These are phyloP conservation scores for Rhynchosporium secalis DNA, from an alignment of 2,329 filamentous ascomycete species.

Conservation along the genomic window DNA sequence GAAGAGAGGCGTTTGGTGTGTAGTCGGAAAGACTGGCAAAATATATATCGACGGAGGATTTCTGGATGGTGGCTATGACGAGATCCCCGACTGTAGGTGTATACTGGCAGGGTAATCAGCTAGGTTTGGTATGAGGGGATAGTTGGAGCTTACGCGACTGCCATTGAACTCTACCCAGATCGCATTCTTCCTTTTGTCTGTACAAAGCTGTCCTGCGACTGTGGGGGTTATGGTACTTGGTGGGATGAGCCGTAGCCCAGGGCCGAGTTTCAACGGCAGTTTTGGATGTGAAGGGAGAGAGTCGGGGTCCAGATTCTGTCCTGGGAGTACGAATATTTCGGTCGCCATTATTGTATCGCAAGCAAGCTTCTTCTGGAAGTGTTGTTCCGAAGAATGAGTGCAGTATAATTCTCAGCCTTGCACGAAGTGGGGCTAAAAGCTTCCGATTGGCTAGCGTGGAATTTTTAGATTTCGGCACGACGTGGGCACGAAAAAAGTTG, in stretches of 20 bases:
- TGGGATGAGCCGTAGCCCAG: constrained; percentile 79
- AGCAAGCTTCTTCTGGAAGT: not conserved
- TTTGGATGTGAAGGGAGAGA: constrained; percentile 68
- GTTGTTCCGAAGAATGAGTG: constrained; percentile 16
- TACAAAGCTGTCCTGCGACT: constrained; percentile 65
- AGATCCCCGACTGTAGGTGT: constrained; percentile 78
- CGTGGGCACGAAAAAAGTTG: constrained; percentile 32
- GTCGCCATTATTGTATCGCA: constrained; percentile 37
- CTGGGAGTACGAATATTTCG: constrained; percentile 72
- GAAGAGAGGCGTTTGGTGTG: constrained; percentile 67
- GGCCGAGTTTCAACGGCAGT: constrained; percentile 75
- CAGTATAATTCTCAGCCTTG: constrained; percentile 37
- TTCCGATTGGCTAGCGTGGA: constrained; percentile 34
- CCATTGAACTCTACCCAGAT: constrained; percentile 73
- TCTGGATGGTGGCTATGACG: constrained; percentile 82
- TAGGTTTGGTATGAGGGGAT: constrained; percentile 1
- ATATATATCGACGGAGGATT: constrained; percentile 74
- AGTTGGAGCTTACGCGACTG: constrained; percentile 58
- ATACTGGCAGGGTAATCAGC: constrained; percentile 58
- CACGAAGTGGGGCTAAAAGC: constrained; percentile 25
- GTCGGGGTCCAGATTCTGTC: constrained; percentile 68
- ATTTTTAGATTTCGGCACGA: constrained; percentile 30
- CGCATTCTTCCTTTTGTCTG: constrained; percentile 71
- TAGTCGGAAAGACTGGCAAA: constrained; percentile 73
- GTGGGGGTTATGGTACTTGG: constrained; percentile 71